Evolutionary conservation across 1,284 basidiomycete genomes (phyloP).

Genomic region (Malassezia nana): DNA sequence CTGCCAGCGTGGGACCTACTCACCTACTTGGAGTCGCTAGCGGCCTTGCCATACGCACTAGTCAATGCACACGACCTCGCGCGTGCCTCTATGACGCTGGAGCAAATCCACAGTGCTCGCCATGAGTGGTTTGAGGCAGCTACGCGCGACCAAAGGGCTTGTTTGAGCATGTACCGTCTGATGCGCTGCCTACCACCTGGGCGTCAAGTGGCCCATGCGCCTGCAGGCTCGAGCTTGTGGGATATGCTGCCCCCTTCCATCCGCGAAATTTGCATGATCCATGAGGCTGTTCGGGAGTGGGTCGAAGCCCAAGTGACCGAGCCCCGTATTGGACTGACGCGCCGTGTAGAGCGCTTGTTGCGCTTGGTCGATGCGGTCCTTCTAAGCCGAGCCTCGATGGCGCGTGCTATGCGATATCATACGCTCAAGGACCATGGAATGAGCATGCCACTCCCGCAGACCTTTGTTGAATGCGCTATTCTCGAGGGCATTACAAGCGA

Average conservation of each 20-base stretch:
- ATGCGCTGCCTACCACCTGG: background rate
- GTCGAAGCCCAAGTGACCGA: conserved; percentile 40
- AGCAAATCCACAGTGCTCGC: conserved; percentile 2
- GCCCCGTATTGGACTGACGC: conserved; percentile 30
- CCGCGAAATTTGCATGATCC: conserved; percentile 5
- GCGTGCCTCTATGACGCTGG: background rate
- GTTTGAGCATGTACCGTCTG: conserved; percentile 4
- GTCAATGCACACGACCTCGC: conserved; percentile 5
- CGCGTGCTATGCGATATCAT: background rate
- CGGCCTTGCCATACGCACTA: conserved; percentile 15
- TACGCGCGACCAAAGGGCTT: background rate
- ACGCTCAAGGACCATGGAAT: background rate
- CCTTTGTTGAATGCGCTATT: conserved; percentile 41
- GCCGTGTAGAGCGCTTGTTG: conserved; percentile 28
- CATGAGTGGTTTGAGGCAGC: conserved; percentile 1
- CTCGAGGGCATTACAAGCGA: conserved; percentile 31
- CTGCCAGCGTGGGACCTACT: conserved; percentile 23
- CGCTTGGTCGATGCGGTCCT: conserved; percentile 40
- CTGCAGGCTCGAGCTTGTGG: background rate
- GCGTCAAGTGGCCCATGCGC: background rate
- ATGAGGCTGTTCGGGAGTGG: conserved; percentile 22
- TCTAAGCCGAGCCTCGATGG: conserved; percentile 39
- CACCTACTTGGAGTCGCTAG: conserved; percentile 40
- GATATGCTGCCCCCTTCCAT: conserved; percentile 7
- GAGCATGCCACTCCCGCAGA: conserved; percentile 13